Base-by-base conservation (phyloP, 2,329 filamentous ascomycete genomes). In the Cadophora gregata region DNA sequence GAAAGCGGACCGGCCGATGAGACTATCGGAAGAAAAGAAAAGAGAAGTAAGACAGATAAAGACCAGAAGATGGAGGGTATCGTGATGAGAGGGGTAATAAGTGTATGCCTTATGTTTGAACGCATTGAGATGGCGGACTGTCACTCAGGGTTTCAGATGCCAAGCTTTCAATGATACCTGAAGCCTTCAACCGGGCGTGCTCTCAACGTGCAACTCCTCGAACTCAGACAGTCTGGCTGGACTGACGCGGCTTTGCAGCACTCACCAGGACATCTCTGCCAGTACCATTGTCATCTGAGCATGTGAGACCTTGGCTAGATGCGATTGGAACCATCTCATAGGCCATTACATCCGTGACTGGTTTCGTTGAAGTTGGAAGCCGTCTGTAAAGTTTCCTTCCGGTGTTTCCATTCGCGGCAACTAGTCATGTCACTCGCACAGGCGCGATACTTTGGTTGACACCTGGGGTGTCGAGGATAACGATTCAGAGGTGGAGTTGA, bases 131-230 rank as follows among this genome's bases (percentile, higher is more conserved):
- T 36, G 29, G 25, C 14, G 24, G 58, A 31, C 53, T 64, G 65
- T 64, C 66, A 67, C 50, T 27, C 12, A 4, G 19, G 64, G 59
- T 62, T 64, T 67, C 62, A 59, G 65, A 67, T 67, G 66, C 59
- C 62, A 62, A 65, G 65, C 38, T 24, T 56, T 51, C 48, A 31
- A 8, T 7, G 16, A 29, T n/a, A 29, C 48, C 31, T 21, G 25
- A 29, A 19, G 24, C 24, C 48, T 42, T 29, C 48, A 27, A 55
- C 29, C 3, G 19, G 19, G 16, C 27, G 27, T 31, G 19, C 42
- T 53, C 36, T 31, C 5, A 19, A 16, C 21, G 27, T 25, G 38
- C 27, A 33, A 12, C n/a, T 25, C 7, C n/a, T 59, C 27, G 25
- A 48, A 59, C 21, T 56, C 33, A 47, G n/a, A 47, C 7, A 10